A percentile compares a stretch with the other conserved stretches of the same genome.
Evolutionary conservation across 495 filamentous ascomycete genomes (phyloP).

Genomic region (Neurospora intermedia): DNA sequence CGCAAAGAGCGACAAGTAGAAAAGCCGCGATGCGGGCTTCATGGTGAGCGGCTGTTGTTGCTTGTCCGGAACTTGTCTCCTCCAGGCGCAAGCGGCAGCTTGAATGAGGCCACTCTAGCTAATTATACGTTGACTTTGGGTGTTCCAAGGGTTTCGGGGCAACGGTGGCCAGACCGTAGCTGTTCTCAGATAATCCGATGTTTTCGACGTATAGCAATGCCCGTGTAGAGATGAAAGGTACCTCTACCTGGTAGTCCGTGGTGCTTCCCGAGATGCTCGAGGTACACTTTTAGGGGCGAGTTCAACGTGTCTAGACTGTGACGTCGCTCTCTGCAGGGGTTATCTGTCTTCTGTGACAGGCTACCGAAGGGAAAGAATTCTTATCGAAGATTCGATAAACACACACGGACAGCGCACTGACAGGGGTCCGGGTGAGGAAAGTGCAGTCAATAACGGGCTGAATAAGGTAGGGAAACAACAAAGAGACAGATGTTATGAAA

Average conservation of each 20-base stretch:
- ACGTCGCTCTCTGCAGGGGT: not conserved
- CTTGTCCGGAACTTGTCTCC: not conserved
- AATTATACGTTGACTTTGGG: not conserved
- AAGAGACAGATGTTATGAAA: not conserved
- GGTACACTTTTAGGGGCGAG: not conserved
- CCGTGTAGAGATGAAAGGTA: not conserved
- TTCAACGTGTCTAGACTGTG: not conserved
- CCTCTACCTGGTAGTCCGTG: not conserved
- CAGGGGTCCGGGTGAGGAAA: not conserved
- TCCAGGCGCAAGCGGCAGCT: not conserved
- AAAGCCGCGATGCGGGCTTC: slow-evolving; percentile 55
- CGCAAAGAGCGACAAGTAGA: slow-evolving; percentile 69
- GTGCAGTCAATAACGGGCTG: not conserved
- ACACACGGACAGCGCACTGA: not conserved
- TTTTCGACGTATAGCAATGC: not conserved
- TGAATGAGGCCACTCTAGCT: not conserved
- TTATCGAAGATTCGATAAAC: not conserved
- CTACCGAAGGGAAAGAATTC: not conserved
- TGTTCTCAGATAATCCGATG: not conserved
- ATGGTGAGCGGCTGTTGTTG: slow-evolving; percentile 28
- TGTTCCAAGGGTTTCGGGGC: not conserved
- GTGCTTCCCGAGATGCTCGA: not conserved
- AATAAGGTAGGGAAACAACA: not conserved
- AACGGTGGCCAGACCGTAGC: not conserved
- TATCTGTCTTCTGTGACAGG: not conserved